These are phyloP conservation scores for Lipomyces spencermartinsiae DNA, from an alignment of 805 yeast genomes.

Conservation along the genomic window DNA sequence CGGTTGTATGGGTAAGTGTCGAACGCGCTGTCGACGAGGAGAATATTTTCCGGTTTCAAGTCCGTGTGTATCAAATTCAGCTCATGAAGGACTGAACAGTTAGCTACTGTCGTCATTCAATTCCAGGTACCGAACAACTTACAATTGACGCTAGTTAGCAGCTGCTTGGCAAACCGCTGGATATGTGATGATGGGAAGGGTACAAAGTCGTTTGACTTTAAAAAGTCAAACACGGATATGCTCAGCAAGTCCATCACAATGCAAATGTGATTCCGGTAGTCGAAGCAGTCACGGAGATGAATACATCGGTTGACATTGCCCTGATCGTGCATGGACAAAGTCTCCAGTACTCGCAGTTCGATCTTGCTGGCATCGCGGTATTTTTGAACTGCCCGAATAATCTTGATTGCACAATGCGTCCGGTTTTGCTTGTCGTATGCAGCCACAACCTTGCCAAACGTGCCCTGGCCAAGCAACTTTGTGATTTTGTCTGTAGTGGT, in stretches of 20 bases:
- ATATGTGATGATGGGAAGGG: constrained; percentile 96
- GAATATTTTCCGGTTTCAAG: constrained; percentile 92
- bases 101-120: not conserved
- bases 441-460: constrained; percentile 87
- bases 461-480: constrained; percentile 84
- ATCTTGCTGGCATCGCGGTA: constrained; percentile 95
- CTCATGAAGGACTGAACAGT: constrained; percentile 67
- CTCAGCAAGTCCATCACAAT: constrained; percentile 88
- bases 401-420: constrained; percentile 82
- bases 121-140: not conserved
- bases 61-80: constrained; percentile 93
- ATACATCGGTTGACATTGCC: constrained; percentile 75
- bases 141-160: constrained; percentile 79
- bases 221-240: constrained; percentile 85
- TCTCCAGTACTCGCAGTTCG: constrained; percentile 81
- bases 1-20: constrained; percentile 48
- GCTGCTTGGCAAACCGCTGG: constrained; percentile 84
- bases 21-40: constrained; percentile 63
- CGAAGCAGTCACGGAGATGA: constrained; percentile 87
- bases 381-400: constrained; percentile 89
- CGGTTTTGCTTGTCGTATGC: constrained; percentile 72
- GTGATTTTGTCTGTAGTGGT: constrained; percentile 74
- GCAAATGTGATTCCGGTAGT: constrained; percentile 91
- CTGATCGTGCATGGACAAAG: constrained; percentile 75
- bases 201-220: constrained; percentile 79